phyloP scores from a whole-genome alignment of 768 basidiomycete species.

The Hygrophoropsis aurantiaca region DNA sequence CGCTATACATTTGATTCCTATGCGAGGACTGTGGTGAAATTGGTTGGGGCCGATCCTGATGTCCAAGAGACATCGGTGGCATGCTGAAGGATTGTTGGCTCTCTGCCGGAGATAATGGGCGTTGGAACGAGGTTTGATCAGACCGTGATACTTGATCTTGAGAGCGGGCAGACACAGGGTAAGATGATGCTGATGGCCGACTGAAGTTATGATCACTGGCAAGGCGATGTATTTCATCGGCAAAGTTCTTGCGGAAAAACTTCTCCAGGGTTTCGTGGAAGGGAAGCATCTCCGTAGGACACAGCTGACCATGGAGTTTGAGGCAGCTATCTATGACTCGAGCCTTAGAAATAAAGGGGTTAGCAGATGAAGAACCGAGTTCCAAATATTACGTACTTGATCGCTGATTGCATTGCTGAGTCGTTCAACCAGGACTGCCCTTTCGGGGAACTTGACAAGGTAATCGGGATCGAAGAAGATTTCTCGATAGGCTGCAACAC shows the following conservation, averaged over 20 bases:
- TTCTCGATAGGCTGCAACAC: slow-evolving; percentile 74
- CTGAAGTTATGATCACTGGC: slow-evolving; percentile 59
- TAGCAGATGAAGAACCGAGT: background rate
- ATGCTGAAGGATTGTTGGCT: slow-evolving; percentile 45
- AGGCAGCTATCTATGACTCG: slow-evolving; percentile 83
- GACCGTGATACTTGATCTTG: slow-evolving; percentile 49
- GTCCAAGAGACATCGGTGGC: slow-evolving; percentile 54
- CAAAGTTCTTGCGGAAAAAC: slow-evolving; percentile 83
- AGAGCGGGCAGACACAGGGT: slow-evolving; percentile 31
- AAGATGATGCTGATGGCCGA: slow-evolving; percentile 39
- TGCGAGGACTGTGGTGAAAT: slow-evolving; percentile 39
- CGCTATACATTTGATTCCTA: slow-evolving; percentile 6
- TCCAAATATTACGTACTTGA: slow-evolving; percentile 49
- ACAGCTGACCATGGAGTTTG: slow-evolving; percentile 77
- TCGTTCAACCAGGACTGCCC: slow-evolving; percentile 69
- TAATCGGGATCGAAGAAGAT: slow-evolving; percentile 77
- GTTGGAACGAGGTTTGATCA: slow-evolving; percentile 46
- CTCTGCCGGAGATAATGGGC: slow-evolving; percentile 47
- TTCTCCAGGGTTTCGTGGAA: slow-evolving; percentile 90
- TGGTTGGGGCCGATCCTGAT: slow-evolving; percentile 44
- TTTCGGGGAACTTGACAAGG: slow-evolving; percentile 63
- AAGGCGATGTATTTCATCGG: slow-evolving; percentile 76
- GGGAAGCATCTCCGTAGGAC: slow-evolving; percentile 83
- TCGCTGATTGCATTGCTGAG: slow-evolving; percentile 77
- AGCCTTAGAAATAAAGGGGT: slow-evolving; percentile 43